phyloP scores from a whole-genome alignment of 169 alveolate genomes.

The Theileria orientalis region DNA sequence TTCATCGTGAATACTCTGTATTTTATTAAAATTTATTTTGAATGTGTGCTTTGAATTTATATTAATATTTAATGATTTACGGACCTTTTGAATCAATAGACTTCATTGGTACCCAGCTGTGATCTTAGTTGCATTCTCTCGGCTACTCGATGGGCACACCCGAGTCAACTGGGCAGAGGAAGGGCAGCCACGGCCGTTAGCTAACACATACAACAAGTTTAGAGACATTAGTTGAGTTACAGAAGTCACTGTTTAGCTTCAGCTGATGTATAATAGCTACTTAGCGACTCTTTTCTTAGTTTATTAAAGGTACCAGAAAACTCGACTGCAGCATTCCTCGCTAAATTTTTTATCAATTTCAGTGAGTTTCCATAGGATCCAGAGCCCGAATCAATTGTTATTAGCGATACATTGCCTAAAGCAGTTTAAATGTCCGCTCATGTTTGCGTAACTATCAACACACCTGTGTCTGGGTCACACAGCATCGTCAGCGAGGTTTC shows the following conservation, averaged over 20 bases:
- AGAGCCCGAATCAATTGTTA: slow-evolving; percentile 39
- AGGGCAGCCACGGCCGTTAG: no score
- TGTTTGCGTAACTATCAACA: no score
- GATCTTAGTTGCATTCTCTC: no score
- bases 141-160: no score
- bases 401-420: slow-evolving; percentile 36
- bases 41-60: background rate
- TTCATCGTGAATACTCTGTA: background rate
- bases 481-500: slow-evolving; percentile 26
- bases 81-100: no score
- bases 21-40: background rate
- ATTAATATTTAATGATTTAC: no score
- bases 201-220: no score
- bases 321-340: slow-evolving; percentile 1
- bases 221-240: no score
- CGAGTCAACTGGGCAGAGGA: no score
- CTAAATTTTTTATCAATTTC: background rate
- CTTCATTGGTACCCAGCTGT: no score
- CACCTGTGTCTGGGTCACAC: slow-evolving; percentile 49
- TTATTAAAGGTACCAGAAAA: background rate
- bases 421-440: background rate
- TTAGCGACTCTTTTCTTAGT: background rate
- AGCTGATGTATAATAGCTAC: no score
- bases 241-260: no score
- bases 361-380: slow-evolving; percentile 24